A percentile compares a stretch with the other conserved stretches of the same genome.
These are phyloP conservation scores for Aspergillus candidus DNA, from an alignment of 2,329 filamentous ascomycete species.

Conservation along the genomic window DNA sequence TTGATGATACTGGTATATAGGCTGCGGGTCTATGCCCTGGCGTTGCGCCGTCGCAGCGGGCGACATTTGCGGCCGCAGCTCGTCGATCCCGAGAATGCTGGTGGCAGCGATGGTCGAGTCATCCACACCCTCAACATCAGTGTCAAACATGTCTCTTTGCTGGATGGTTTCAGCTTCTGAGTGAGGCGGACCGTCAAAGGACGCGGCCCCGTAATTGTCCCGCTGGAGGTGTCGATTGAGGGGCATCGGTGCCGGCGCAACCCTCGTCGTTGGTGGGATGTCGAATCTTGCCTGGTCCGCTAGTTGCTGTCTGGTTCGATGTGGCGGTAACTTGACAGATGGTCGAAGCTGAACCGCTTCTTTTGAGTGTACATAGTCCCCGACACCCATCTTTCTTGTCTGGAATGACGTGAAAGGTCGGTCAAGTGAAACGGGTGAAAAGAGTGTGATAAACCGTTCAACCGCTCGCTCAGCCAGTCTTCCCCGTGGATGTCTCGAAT, in stretches of 20 bases:
- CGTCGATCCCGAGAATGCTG: slow-evolving; percentile 33
- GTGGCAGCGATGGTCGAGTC: slow-evolving; percentile 38
- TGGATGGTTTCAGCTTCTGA: slow-evolving; percentile 11
- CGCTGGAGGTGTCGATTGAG: slow-evolving; percentile 14
- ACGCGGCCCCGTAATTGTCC: slow-evolving; percentile 13
- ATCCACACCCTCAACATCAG: slow-evolving; percentile 39
- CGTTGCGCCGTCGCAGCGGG: slow-evolving; percentile 15
- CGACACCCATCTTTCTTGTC: slow-evolving; percentile 32
- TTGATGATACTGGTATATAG: slow-evolving; percentile 20
- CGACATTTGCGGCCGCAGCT: slow-evolving; percentile 20
- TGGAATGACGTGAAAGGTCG: not conserved
- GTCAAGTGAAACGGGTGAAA: not conserved
- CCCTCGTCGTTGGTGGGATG: slow-evolving; percentile 24
- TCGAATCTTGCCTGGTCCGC: slow-evolving; percentile 32
- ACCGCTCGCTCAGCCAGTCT: too few relatives aligned
- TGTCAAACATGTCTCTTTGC: slow-evolving; percentile 36
- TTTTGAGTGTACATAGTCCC: slow-evolving; percentile 38
- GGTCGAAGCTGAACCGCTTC: slow-evolving; percentile 27
- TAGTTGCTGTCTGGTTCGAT: slow-evolving; percentile 26
- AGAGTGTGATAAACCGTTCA: too few relatives aligned
- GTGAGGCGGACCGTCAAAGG: slow-evolving; percentile 13
- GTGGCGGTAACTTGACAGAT: slow-evolving; percentile 16
- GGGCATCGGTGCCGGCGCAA: slow-evolving; percentile 13
- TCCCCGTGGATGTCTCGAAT: not conserved
- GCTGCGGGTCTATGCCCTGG: slow-evolving; percentile 16